Evolutionary conservation across 192 early-diverging fungal species (phyloP).

Genomic region (Physocladia obscura): DNA sequence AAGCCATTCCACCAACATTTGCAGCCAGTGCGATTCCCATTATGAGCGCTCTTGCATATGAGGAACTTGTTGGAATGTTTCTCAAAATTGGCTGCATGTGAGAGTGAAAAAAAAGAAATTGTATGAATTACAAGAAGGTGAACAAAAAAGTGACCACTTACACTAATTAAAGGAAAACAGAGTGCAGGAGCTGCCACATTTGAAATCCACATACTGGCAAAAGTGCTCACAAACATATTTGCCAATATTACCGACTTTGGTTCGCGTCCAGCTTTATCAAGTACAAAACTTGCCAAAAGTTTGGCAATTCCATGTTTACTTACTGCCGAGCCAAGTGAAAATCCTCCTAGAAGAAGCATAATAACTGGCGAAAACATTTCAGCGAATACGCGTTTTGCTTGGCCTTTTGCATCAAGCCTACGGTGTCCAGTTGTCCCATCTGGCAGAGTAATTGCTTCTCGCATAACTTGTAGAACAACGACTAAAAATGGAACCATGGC

Average conservation of each 20-base stretch:
- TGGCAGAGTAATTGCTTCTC: conserved; percentile 43
- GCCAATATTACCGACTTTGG: conserved; percentile 83
- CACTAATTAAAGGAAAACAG: conserved; percentile 89
- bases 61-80: conserved; percentile 75
- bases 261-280: conserved; percentile 84
- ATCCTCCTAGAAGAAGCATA: conserved; percentile 93
- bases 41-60: conserved; percentile 84
- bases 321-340: conserved; percentile 89
- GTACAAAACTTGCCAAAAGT: conserved; percentile 80
- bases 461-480: conserved; percentile 81
- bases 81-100: conserved; percentile 78
- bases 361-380: conserved; percentile 96
- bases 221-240: conserved; percentile 94
- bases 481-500: conserved; percentile 84
- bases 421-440: conserved; percentile 39
- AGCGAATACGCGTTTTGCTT: conserved; percentile 82
- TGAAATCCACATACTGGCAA: conserved; percentile 98
- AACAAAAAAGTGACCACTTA: conserved; percentile 27
- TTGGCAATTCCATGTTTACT: conserved; percentile 96
- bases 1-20: conserved; percentile 96
- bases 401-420: conserved; percentile 71
- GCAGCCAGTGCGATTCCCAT: conserved; percentile 96
- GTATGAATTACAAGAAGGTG: neutral
- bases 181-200: conserved; percentile 97
- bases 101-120: neutral